Base-by-base conservation (phyloP, 2,329 filamentous ascomycete genomes). In the Nannizziopsis barbatae region DNA sequence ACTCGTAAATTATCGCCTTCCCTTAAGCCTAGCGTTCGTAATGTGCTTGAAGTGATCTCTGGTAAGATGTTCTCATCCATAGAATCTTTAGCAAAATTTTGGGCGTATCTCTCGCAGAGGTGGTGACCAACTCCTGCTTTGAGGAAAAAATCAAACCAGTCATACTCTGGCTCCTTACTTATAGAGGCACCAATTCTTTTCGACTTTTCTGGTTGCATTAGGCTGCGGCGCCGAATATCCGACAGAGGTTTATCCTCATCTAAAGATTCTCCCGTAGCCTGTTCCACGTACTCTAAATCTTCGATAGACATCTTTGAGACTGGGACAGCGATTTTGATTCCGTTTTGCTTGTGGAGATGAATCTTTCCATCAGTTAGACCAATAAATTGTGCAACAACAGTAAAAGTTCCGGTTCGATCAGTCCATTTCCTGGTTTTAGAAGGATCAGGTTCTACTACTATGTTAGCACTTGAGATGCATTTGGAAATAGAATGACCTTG, bases 91-190 rank as follows among this genome's bases (percentile, higher is more conserved):
- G 79, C 67, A 62, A 98, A 98, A 1, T 87, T 86, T 60, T 88
- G 85, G 1, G 89, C 83, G 62, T 98, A 98, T 47, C 92, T 79
- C 67, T 96, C 90, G 66, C 92, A 98, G 40, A 95, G 81, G 50
- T 93, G 86, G 42, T 90, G 86, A 39, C 88, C 84, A 58, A 96
- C 87, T 41, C 94, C 90, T 63, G 88, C 93, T 54, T 82, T 81
- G 36, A 98, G 71, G 74, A 98, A 98, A 71, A 98, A 96, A 62
- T 95, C 88, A 61, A 98, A 98, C 92, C 92, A 98, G 64, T 98
- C 92, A 63, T 96, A 94, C 42, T 92, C 83, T 1, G 84, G 74
- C 38, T 54, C 49, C 50, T 61, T 60, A 47, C 60, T 59, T 35
- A 62, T 55, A 20, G 57, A 59, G 27, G 59, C 62, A 45, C 69